Base-by-base conservation (phyloP, 768 basidiomycete genomes). In the Rhodotorula diobovata region DNA sequence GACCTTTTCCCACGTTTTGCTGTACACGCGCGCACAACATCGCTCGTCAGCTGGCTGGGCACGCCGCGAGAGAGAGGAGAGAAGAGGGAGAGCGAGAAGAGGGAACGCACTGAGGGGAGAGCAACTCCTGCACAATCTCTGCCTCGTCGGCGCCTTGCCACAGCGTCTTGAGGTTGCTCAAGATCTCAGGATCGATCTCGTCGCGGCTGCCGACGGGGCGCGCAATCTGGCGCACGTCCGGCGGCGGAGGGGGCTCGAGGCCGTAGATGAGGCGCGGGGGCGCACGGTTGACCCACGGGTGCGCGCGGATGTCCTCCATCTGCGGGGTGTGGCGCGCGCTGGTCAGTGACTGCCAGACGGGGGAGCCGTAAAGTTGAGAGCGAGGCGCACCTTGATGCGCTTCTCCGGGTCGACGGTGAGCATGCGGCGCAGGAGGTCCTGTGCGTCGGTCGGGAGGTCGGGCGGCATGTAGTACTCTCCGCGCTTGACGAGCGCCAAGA, bases 1-100 rank as follows among this genome's bases (percentile, higher is more conserved):
- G 0, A 91, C 91, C 81, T 99, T 97, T 80, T 98, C 92, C 90
- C 92, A 94, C 39, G 89, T 94, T 61, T 87, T 87, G 66, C 88
- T 86, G 62, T 23, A 25, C 9, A 30, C 21, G 23, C 32, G 37
- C 10, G 25, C 28, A 37, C 35, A 34, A n/a, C 20, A 41, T 21
- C 25, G 48, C 51, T 23, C 20, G 6, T 32, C 34, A 11, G 16
- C 51, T 20, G 16, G 35, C 37, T 5, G 21, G 21, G 25, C 25
- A 61, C 41, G 35, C 6, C 37, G 60, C 70, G 66, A 43, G n/a
- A n/a, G n/a, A n/a, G n/a, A n/a, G n/a, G n/a, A n/a, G 41, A 43
- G 28, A 61, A 12, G 63, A 57, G 56, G 3, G 18, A n/a, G 14
- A 37, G 25, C 9, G 11, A 21, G 35, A 57, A 35, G 39, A 45